Conservation (phyloP, 495 filamentous ascomycete species). For the Hypoxylon rickii region DNA sequence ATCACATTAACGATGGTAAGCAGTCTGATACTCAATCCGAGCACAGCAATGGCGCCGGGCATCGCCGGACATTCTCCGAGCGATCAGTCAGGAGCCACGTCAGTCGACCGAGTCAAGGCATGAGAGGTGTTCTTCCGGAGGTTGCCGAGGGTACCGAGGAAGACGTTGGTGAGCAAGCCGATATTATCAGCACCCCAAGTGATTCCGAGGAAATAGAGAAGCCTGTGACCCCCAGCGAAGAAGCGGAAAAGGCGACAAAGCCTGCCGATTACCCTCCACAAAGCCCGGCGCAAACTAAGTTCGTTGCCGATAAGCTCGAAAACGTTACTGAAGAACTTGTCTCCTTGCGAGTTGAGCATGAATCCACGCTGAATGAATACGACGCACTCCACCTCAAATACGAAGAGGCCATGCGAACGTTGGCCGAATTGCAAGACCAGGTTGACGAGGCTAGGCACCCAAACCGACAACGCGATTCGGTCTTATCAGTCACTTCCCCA, state of each 20-base stretch:
- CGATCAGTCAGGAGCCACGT: constrained; percentile 57
- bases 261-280: constrained; percentile 52
- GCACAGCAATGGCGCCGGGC: constrained; percentile 47
- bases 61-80: constrained; percentile 49
- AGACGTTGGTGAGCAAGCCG: constrained; percentile 40
- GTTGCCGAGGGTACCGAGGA: constrained; percentile 48
- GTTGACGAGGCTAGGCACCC: constrained; percentile 81
- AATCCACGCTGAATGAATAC: constrained; percentile 78
- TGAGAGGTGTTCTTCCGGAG: constrained; percentile 58
- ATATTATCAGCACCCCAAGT: constrained; percentile 4
- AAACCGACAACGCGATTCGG: constrained; percentile 55
- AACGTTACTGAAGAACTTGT: constrained; percentile 90
- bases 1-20: constrained; percentile 69
- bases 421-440: constrained; percentile 83
- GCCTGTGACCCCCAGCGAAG: constrained; percentile 33
- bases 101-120: constrained; percentile 52
- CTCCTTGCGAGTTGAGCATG: constrained; percentile 87
- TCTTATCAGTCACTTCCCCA: constrained; percentile 59
- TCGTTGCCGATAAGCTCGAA: constrained; percentile 91
- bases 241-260: background rate
- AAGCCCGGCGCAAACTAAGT: constrained; percentile 80
- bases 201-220: constrained; percentile 13
- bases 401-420: constrained; percentile 78
- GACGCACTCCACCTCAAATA: constrained; percentile 87
- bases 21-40: constrained; percentile 43